Evolutionary conservation across 108 stramenopile genomes (phyloP).

Genomic region (Hondaea fermentalgiana): DNA sequence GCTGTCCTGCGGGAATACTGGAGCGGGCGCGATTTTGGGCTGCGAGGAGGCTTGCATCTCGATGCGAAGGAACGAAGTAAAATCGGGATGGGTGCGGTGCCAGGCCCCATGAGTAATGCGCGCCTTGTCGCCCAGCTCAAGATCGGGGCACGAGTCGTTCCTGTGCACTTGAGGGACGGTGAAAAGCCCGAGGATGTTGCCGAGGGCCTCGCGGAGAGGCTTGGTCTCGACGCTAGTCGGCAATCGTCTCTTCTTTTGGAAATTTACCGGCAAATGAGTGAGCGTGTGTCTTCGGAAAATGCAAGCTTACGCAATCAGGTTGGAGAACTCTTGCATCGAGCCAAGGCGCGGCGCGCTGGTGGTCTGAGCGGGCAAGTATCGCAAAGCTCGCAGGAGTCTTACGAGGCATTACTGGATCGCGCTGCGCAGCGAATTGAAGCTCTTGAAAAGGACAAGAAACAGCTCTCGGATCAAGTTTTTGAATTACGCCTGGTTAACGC

Average conservation of each 20-base stretch:
- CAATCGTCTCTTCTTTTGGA: background rate
- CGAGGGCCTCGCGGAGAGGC: background rate
- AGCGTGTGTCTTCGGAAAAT: background rate
- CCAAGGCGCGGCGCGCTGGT: background rate
- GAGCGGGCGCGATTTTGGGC: conserved; percentile 12
- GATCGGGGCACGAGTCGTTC: background rate
- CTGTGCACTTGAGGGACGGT: background rate
- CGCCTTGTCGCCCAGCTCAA: background rate
- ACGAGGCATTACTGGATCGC: background rate
- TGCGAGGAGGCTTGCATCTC: background rate
- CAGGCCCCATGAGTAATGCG: background rate
- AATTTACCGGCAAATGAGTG: background rate
- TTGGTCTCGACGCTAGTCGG: background rate
- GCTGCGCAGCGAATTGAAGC: background rate
- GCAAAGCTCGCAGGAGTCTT: background rate
- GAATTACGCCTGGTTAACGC: background rate
- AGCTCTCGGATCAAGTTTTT: background rate
- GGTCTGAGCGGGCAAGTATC: background rate
- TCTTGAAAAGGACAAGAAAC: background rate
- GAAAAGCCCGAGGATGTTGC: background rate
- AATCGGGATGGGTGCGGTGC: background rate
- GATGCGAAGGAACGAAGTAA: background rate
- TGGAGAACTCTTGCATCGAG: background rate
- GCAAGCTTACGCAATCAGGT: background rate
- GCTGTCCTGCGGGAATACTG: conserved; percentile 7